Evolutionary conservation across 139 green algal genomes (phyloP).

Genomic region (Chlamydomonas applanata): DNA sequence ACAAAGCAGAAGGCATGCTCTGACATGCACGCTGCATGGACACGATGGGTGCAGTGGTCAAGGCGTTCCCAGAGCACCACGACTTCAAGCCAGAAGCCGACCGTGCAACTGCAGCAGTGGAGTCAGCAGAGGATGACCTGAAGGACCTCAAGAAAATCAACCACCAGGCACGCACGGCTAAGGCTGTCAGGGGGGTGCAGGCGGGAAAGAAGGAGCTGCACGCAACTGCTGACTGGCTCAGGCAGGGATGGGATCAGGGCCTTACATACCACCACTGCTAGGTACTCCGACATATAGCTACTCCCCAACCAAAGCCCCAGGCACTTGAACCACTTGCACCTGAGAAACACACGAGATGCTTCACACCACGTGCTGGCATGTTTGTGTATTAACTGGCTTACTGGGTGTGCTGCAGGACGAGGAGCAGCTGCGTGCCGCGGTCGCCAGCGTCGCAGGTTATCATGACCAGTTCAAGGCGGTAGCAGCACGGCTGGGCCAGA

Average conservation of each 20-base stretch:
- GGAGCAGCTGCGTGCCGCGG: not conserved
- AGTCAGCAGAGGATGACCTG: conserved; percentile 22
- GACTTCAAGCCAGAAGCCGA: conserved; percentile 33
- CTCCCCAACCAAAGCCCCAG: no score
- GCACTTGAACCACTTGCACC: no score
- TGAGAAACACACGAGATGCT: no score
- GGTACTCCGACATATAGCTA: no score
- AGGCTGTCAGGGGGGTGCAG: no score
- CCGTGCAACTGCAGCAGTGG: conserved; percentile 5
- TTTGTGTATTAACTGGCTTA: no score
- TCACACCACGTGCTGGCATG: no score
- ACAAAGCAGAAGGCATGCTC: no score
- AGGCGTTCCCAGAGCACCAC: conserved; percentile 1
- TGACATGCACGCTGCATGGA: not conserved
- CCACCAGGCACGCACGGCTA: conserved; percentile 11
- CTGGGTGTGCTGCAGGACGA: conserved; percentile 3
- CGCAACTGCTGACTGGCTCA: no score
- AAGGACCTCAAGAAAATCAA: conserved; percentile 32
- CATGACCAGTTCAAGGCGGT: conserved; percentile 14
- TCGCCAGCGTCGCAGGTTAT: not conserved
- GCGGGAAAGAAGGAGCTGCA: no score
- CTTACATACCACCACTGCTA: no score
- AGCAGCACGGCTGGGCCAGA: not conserved
- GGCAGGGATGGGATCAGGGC: no score
- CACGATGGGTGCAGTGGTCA: conserved; percentile 14